Evolutionary conservation across 1,284 basidiomycete genomes (phyloP), one percentile per base, ranked within the genome.

Genomic region (Anthracocystis setariae): DNA sequence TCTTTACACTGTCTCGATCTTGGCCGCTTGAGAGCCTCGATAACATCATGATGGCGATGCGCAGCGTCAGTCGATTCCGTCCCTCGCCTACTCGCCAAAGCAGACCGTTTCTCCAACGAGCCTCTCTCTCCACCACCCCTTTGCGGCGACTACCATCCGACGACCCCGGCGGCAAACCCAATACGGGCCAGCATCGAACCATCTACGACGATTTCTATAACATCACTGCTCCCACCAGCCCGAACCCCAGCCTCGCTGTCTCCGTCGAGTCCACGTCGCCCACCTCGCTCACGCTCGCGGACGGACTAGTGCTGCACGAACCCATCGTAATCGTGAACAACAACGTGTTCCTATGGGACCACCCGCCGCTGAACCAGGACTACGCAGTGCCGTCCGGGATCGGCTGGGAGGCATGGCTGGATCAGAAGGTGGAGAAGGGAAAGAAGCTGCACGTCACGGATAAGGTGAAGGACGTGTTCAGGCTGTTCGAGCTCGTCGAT

Each of bases 291-390:
- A 79, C 78, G 5, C 62, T 79, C 2, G 85, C 77, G 0, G 74
- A 71, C 27, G 93, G 93, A 1, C 87, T 95, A 23, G 83, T 92
- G 13, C 82, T 96, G 0, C 88, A 89, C 0, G 89, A 89, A 0
- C 88, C 93, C 0, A 90, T 90, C 65, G 87, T 98, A 15, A 91
- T 98, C 68, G 83, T 95, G 4, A 91, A 93, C 72, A 92, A 92
- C 5, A 50, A 64, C 48, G 91, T 92, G 0, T 91, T 94, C 54
- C 83, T 98, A 33, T 98, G 94, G 94, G 90, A 97, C 79, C 90
- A 92, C 1, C 90, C 91, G 1, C 82, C 85, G 5, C 87, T 85
- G 8, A 46, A 74, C 21, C 53, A 61, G 20, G 80, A 85, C 1
- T 24, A 61, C 32, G 82, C 37, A 58, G 65, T 35, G 60, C 58